A percentile compares a stretch with the other conserved stretches of the same genome.
Evolutionary conservation across 169 alveolate species (phyloP).

Genomic region (Plasmodium ovale): DNA sequence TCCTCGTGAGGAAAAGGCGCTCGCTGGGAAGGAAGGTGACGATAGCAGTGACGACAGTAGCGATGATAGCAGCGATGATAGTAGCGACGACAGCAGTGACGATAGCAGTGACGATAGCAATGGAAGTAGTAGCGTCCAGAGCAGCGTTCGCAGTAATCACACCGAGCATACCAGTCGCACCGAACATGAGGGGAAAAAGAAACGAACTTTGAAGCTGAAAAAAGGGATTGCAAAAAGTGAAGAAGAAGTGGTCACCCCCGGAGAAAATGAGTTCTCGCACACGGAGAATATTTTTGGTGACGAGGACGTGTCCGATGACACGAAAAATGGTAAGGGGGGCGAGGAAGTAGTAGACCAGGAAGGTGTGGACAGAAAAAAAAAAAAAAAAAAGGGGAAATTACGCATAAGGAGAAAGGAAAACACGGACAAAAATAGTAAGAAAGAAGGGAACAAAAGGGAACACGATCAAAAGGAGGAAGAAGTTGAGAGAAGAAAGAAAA

Average conservation of each 20-base stretch:
- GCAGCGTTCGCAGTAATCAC: neutral
- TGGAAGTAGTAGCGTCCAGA: neutral
- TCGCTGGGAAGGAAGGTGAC: neutral
- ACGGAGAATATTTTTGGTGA: neutral
- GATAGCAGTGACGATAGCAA: neutral
- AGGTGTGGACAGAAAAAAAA: neutral
- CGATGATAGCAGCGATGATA: neutral
- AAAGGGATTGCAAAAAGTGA: no score
- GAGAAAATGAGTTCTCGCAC: neutral
- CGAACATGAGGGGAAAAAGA: no score
- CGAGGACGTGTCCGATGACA: neutral
- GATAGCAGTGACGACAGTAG: neutral
- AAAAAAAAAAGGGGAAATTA: neutral
- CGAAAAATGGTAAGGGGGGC: neutral
- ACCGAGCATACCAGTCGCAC: neutral
- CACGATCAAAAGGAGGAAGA: neutral
- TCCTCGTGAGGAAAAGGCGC: neutral
- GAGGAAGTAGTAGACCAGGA: neutral
- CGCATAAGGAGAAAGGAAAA: neutral
- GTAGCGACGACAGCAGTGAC: neutral
- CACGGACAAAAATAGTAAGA: neutral
- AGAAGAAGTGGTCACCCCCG: no score
- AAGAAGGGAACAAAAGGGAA: neutral
- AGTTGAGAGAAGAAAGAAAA: constrained; percentile 2
- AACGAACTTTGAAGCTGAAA: no score